Evolutionary conservation across 2,329 filamentous ascomycete genomes (phyloP), one percentile per base, ranked within the genome.

Genomic region (Fusarium udum): DNA sequence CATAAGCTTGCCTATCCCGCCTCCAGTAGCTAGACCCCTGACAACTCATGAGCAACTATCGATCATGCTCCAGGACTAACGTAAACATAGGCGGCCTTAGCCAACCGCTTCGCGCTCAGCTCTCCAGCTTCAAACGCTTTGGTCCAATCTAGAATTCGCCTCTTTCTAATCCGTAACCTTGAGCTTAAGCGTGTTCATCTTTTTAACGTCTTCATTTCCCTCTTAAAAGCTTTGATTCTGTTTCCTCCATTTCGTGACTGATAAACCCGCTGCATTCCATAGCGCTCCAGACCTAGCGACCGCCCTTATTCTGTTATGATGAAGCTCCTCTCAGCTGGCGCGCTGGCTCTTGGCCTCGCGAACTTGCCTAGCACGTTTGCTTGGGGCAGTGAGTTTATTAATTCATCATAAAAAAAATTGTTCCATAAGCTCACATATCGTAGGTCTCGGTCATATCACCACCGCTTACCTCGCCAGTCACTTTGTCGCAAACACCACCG

Each of bases 361-460:
- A 78, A 79, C 63, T 64, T 82, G 32, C 83, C 82, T 15, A 74
- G 78, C 26, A 81, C 78, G 9, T 71, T 78, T 48, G 84, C 83
- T 59, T 85, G 84, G 84, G 84, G 84, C 67, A 81, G 84, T 85
- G 80, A 55, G 83, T 79, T 40, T 32, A 48, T 81, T 77, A 37
- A 37, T 43, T 46, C 34, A 55, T 52, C 24, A 43, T 34, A 51
- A 36, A 42, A 42, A 39, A 26, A 15, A n/a, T 28, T 49, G 31
- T 31, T 70, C 24, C 45, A 31, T 31, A 36, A 64, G 67, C 72
- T 77, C 56, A 74, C 64, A 57, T 14, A 37, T 45, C 24, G 22
- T 26, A 89, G 88, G 87, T 70, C 85, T 92, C 62, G 91, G 91
- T 4, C 91, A 92, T 79, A 89, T 91, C 77, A 90, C 90, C 8